phyloP scores from a whole-genome alignment of 2,329 filamentous ascomycete species.

The Bipolaris oryzae region DNA sequence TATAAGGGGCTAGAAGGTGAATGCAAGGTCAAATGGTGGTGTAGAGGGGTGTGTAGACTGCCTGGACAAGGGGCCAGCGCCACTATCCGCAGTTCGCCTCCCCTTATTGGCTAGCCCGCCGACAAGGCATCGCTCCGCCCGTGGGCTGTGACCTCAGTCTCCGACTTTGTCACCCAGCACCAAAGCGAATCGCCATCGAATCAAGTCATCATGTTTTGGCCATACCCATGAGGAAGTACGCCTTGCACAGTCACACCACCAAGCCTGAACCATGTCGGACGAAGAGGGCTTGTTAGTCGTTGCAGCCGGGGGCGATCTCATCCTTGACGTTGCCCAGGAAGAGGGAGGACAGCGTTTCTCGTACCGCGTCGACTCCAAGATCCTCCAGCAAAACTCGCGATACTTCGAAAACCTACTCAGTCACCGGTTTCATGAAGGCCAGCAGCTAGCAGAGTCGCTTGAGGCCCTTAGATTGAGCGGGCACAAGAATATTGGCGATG shows the following conservation, averaged over 20 bases:
- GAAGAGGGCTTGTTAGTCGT: slow-evolving; percentile 56
- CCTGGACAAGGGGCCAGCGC: background rate
- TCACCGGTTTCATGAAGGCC: slow-evolving; percentile 69
- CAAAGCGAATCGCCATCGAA: slow-evolving; percentile 18
- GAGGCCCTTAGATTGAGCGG: slow-evolving; percentile 54
- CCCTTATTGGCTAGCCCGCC: slow-evolving; percentile 9
- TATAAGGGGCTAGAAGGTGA: background rate
- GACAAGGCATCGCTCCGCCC: slow-evolving; percentile 4
- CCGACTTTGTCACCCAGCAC: slow-evolving; percentile 4
- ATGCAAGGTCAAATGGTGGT: background rate
- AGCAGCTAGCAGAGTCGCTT: slow-evolving; percentile 60
- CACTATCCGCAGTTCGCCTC: slow-evolving; percentile 4
- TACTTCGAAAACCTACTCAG: slow-evolving; percentile 74
- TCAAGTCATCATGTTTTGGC: slow-evolving; percentile 55
- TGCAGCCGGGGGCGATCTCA: slow-evolving; percentile 64
- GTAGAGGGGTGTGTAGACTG: slow-evolving; percentile 1
- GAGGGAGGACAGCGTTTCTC: slow-evolving; percentile 61
- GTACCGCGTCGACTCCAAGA: slow-evolving; percentile 66
- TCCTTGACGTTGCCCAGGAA: slow-evolving; percentile 71
- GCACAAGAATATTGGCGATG: slow-evolving; percentile 57
- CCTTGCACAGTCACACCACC: slow-evolving; percentile 13
- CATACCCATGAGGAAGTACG: slow-evolving; percentile 53
- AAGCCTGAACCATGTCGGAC: slow-evolving; percentile 30
- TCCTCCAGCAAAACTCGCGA: slow-evolving; percentile 66
- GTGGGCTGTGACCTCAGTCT: slow-evolving; percentile 18